Base-by-base conservation (phyloP, 2,329 filamentous ascomycete genomes). In the Phoma herbarum region DNA sequence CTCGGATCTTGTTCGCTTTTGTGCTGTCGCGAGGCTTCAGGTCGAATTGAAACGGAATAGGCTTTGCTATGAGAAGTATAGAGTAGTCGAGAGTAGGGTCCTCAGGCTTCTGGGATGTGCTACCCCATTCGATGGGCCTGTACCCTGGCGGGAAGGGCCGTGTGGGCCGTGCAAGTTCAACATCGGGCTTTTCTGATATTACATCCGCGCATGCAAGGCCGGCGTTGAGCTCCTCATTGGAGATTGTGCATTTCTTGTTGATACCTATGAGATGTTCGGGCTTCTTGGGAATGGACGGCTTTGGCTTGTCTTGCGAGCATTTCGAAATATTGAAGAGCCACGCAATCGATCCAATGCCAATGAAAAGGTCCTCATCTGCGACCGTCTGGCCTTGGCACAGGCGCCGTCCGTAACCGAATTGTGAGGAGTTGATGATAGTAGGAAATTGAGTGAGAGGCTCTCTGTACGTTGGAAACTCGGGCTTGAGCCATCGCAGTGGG, bases 401-500 rank as follows among this genome's bases (percentile, higher is more conserved):
- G 28, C 85, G 77, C 44, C 84, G 78, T 2, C 84, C 84, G 72
- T 84, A 85, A 16, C 84, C 84, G 57, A 86, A 86, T 29, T 82
- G 81, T 9, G 80, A 80, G 69, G 81, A 80, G 66, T 83, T 84
- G 59, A 83, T 82, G 57, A 85, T 80, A 53, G 81, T 85, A 3
- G 83, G 84, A 55, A 77, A 83, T 37, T 80, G 74, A 1, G 78
- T 81, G 12, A 84, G 78, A 2, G 83, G 82, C 61, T 82, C 82
- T 62, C 79, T 80, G 65, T 80, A 86, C 0, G 81, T 84, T n/a
- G 83, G 83, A 70, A 78, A 85, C 12, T 75, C 74, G 0, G 82
- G 77, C 31, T 84, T 77, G 75, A 94, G 92, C 84, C 84, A 86
- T 46, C 84, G 80, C 26, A 83, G 79, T 3, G 84, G 84, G 31